These are phyloP conservation scores for Malassezia japonica DNA, from an alignment of 1,284 basidiomycete species.

Conservation along the genomic window DNA sequence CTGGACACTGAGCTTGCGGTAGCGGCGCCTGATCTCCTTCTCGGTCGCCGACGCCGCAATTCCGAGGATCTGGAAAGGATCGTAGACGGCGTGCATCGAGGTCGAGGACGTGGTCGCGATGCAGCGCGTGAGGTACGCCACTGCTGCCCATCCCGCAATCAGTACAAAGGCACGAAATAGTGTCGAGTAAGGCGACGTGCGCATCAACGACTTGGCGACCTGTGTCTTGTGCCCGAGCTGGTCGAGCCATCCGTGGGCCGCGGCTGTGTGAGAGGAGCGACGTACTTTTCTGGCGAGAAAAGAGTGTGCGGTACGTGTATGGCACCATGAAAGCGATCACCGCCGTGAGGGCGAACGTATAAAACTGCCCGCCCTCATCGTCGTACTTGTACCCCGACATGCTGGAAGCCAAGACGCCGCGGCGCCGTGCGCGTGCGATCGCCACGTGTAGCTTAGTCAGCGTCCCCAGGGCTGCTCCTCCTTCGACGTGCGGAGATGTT, in stretches of 20 bases:
- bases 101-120: constrained; percentile 56
- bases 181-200: neutral
- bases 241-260: constrained; percentile 35
- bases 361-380: constrained; percentile 47
- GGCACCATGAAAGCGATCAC: constrained; percentile 41
- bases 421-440: neutral
- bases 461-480: neutral
- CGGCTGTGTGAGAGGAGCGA: too few relatives aligned
- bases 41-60: constrained; percentile 68
- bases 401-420: neutral
- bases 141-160: constrained; percentile 64
- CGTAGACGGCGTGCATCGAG: constrained; percentile 54
- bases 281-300: neutral
- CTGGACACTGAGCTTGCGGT: constrained; percentile 64
- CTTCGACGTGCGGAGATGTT: neutral
- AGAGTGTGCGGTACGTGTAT: constrained; percentile 36
- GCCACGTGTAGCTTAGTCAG: constrained; percentile 13
- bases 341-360: constrained; percentile 45
- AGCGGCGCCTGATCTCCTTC: constrained; percentile 92
- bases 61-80: constrained; percentile 89
- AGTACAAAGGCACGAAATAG: constrained; percentile 46
- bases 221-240: constrained; percentile 35
- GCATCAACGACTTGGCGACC: constrained; percentile 18
- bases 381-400: constrained; percentile 49
- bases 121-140: constrained; percentile 61